Percentiles rank a stretch among this genome's conserved stretches.
Conservation (phyloP, 495 filamentous ascomycete species). For the Lentithecium fluviatile region DNA sequence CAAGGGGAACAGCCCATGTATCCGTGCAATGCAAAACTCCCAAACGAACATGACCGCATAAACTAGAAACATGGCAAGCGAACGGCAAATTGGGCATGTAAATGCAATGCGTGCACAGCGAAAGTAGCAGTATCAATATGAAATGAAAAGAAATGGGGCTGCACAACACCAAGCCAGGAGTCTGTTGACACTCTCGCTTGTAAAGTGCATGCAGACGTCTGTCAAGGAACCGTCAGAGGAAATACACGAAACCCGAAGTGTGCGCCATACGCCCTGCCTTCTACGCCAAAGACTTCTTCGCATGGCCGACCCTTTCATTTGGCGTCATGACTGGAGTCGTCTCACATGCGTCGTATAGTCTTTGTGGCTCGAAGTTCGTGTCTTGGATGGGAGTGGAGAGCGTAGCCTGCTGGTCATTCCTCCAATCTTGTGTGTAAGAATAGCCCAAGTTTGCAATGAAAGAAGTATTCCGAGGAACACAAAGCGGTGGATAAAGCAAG, state of each 20-base stretch:
- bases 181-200: too few relatives aligned
- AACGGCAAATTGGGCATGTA: conserved; percentile 11
- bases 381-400: conserved; percentile 5
- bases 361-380: conserved; percentile 10
- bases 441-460: conserved; percentile 1
- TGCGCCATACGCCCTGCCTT: conserved; percentile 1
- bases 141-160: background rate
- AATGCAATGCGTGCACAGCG: conserved; percentile 18
- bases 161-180: too few relatives aligned
- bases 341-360: conserved; percentile 24
- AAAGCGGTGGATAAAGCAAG: background rate
- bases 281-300: conserved; percentile 11
- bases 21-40: conserved; percentile 21
- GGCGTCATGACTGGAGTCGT: conserved; percentile 2
- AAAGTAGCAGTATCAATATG: background rate
- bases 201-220: too few relatives aligned
- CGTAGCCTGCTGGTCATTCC: background rate
- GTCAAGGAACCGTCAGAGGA: too few relatives aligned
- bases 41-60: conserved; percentile 3
- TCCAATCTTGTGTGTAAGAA: background rate
- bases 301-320: background rate
- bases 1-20: background rate
- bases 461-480: background rate
- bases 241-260: background rate
- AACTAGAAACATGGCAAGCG: conserved; percentile 3